Evolutionary conservation across 2,329 filamentous ascomycete species (phyloP), one percentile per base, ranked within the genome.

Genomic region (Calonectria naviculata): DNA sequence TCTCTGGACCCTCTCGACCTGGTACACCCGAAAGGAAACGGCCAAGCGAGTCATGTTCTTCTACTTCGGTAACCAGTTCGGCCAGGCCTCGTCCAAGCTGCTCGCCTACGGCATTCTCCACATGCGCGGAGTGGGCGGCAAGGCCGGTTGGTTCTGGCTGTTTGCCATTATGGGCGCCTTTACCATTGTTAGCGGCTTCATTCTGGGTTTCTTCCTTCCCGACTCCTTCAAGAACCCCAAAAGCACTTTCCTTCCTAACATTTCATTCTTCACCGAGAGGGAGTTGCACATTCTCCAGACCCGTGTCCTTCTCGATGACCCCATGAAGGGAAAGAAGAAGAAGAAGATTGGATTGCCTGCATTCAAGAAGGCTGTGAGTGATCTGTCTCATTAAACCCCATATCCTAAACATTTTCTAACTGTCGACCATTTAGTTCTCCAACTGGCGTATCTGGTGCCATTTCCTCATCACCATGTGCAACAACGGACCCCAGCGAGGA

Each of bases 111-210:
- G 83, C 3, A 86, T 88, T 41, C 81, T 90, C 28, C 85, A 87
- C 66, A 85, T 90, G 81, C 79, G 83, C 8, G 88, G 87, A 1
- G 82, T 85, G 1, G 83, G 80, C 1, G 86, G 85, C 8, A 81
- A 86, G 65, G 76, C 85, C 0, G 88, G 89, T n/a, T 90, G 88
- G 88, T 87, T 87, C 73, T 90, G 89, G 88, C 81, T 90, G 2
- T 90, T 90, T 73, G 78, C 81, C 13, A 79, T 89, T 31, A 88
- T 89, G 83, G 88, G 88, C 0, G 76, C 81, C 17, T 89, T 90
- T 72, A 89, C 87, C n/a, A 77, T 89, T 13, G 67, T 84, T 15
- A 80, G 80, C 29, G 84, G 85, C 34, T 76, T 85, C 67, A 70
- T 87, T 28, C 79, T 86, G 4, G 84, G 85, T 5, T 82, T 84